Conservation (phyloP, 805 yeast genomes). For the Myxozyma vanderwaltii region DNA sequence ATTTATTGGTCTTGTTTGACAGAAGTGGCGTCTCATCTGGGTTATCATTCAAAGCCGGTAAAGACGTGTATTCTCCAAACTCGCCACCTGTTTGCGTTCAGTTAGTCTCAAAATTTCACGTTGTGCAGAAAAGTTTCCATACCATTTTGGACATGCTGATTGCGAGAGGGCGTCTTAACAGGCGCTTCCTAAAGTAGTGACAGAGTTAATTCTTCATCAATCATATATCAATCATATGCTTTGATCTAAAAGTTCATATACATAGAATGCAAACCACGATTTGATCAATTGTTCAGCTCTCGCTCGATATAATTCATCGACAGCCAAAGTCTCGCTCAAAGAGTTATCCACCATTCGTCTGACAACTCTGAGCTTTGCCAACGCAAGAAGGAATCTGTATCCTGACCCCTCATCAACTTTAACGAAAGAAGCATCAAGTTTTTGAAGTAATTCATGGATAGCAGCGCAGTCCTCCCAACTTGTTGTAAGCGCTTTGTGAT, state of each 20-base stretch:
- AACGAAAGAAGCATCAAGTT: background rate
- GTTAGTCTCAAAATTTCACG: too few species aligned
- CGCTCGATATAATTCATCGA: background rate
- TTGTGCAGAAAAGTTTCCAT: background rate
- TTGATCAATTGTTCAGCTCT: background rate
- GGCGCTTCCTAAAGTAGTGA: too few species aligned
- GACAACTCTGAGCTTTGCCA: background rate
- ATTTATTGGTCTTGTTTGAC: too few species aligned
- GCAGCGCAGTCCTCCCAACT: constrained; percentile 1
- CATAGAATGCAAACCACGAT: constrained; percentile 5
- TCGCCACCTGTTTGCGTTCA: too few species aligned
- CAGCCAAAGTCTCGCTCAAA: background rate
- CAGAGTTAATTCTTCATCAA: too few species aligned
- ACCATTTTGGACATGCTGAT: background rate
- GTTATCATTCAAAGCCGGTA: too few species aligned
- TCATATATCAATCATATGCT: background rate
- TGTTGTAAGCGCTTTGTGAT: background rate
- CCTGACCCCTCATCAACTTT: background rate
- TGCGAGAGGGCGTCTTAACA: too few species aligned
- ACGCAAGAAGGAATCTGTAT: background rate
- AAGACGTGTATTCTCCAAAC: too few species aligned
- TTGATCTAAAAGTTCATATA: background rate
- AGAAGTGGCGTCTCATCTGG: too few species aligned
- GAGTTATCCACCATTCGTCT: background rate
- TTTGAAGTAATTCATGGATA: background rate